These are phyloP conservation scores for Talaromyces sp. DNA, from an alignment of 2,329 filamentous ascomycete genomes.

Conservation along the genomic window DNA sequence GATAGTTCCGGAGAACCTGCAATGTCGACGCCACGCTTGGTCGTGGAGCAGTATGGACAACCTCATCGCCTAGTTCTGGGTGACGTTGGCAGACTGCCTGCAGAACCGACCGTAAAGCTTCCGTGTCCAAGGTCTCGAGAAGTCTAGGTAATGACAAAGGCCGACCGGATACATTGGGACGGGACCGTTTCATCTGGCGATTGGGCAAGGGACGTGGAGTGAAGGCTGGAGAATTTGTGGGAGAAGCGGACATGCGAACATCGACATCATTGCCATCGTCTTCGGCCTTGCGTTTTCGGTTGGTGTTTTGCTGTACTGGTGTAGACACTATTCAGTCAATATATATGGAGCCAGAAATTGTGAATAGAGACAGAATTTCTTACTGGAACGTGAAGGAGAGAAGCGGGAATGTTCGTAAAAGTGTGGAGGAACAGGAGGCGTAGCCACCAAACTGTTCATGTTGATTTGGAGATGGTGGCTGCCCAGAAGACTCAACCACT, in stretches of 20 bases:
- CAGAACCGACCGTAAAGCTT: constrained; percentile 80
- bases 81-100: constrained; percentile 88
- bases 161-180: constrained; percentile 66
- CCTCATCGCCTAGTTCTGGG: constrained; percentile 79
- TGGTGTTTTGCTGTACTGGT: constrained; percentile 40
- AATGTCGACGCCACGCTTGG: constrained; percentile 79
- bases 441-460: constrained; percentile 62
- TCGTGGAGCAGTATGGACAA: constrained; percentile 78
- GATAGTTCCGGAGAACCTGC: constrained; percentile 76
- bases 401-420: constrained; percentile 59
- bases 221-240: constrained; percentile 74
- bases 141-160: constrained; percentile 69
- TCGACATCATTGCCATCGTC: constrained; percentile 61
- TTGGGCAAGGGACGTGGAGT: constrained; percentile 65
- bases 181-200: constrained; percentile 64
- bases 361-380: constrained; percentile 25
- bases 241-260: constrained; percentile 89
- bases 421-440: constrained; percentile 60
- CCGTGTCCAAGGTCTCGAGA: constrained; percentile 87
- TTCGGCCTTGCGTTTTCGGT: constrained; percentile 84
- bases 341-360: constrained; percentile 18
- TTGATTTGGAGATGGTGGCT: constrained; percentile 34
- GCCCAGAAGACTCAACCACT: constrained; percentile 17
- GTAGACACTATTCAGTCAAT: constrained; percentile 33
- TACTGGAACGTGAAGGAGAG: constrained; percentile 60